Evolutionary conservation across 345 rosid genomes (phyloP).

Genomic region (Eucalyptus urophylla): DNA sequence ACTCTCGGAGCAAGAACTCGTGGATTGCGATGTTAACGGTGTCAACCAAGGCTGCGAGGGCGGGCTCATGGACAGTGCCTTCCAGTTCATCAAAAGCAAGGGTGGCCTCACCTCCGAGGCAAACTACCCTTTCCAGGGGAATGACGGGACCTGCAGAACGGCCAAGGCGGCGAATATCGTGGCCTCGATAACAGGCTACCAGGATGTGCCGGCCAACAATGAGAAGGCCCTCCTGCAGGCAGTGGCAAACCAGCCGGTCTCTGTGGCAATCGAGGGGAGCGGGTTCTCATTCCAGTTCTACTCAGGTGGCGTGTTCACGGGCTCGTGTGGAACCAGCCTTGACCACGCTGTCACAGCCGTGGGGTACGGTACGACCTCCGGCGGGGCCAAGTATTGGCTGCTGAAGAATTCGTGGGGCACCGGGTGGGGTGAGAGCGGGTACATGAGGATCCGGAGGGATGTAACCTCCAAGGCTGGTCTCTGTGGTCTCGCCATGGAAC

Average conservation of each 20-base stretch:
- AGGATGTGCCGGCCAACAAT: constrained; percentile 22
- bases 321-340: constrained; percentile 15
- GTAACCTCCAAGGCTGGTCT: constrained; percentile 8
- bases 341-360: constrained; percentile 37
- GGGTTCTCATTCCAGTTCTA: constrained; percentile 20
- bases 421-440: background rate
- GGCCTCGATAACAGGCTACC: constrained; percentile 16
- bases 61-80: constrained; percentile 30
- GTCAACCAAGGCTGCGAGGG: constrained; percentile 24
- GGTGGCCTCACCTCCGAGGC: constrained; percentile 31
- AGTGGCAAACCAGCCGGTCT: constrained; percentile 40
- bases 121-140: constrained; percentile 21
- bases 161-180: background rate
- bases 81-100: constrained; percentile 15
- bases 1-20: constrained; percentile 49
- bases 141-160: constrained; percentile 15
- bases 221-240: constrained; percentile 37
- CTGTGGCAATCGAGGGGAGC: constrained; percentile 18
- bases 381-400: constrained; percentile 9
- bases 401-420: constrained; percentile 2
- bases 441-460: constrained; percentile 37
- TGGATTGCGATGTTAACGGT: constrained; percentile 23
- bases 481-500: constrained; percentile 33
- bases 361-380: constrained; percentile 35
- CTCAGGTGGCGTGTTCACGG: constrained; percentile 24